Evolutionary conservation across 208 protist genomes (phyloP).

Genomic region (Porcisia deanei): DNA sequence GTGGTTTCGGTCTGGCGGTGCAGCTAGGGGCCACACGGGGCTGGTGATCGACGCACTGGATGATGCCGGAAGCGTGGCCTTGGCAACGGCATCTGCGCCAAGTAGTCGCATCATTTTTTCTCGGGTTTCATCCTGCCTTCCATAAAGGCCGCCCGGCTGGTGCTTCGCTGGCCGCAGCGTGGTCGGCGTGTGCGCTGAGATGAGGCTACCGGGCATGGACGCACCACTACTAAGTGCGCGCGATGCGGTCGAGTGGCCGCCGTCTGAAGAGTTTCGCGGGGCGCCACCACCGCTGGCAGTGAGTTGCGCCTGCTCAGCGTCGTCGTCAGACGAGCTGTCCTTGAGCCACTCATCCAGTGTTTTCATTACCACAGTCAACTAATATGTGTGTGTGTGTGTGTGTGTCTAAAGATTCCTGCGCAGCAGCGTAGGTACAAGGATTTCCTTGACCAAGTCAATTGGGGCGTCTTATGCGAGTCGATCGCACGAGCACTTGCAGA

Average conservation of each 20-base stretch:
- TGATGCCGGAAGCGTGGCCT: constrained; percentile 20
- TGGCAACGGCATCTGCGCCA: constrained; percentile 39
- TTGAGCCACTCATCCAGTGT: constrained; percentile 71
- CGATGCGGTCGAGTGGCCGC: constrained; percentile 9
- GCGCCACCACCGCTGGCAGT: constrained; percentile 12
- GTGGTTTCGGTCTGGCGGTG: constrained; percentile 18
- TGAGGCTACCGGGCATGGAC: constrained; percentile 16
- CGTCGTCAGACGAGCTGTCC: constrained; percentile 33
- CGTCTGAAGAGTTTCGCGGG: constrained; percentile 14
- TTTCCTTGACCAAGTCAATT: neutral
- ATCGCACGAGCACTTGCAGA: neutral
- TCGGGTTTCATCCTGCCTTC: constrained; percentile 58
- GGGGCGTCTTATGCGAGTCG: neutral
- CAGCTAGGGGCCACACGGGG: constrained; percentile 17
- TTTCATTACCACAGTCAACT: constrained; percentile 40
- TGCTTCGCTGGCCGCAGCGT: constrained; percentile 18
- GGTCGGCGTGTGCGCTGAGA: constrained; percentile 25
- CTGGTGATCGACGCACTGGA: constrained; percentile 10
- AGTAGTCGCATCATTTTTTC: constrained; percentile 59
- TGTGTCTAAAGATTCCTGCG: neutral
- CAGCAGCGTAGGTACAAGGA: neutral
- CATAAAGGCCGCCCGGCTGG: constrained; percentile 13
- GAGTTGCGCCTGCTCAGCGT: constrained; percentile 14
- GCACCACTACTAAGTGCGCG: neutral
- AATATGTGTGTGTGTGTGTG: neutral